Base-by-base conservation (phyloP, 176 grass and related monocot species). In the Hordeum marinum region DNA sequence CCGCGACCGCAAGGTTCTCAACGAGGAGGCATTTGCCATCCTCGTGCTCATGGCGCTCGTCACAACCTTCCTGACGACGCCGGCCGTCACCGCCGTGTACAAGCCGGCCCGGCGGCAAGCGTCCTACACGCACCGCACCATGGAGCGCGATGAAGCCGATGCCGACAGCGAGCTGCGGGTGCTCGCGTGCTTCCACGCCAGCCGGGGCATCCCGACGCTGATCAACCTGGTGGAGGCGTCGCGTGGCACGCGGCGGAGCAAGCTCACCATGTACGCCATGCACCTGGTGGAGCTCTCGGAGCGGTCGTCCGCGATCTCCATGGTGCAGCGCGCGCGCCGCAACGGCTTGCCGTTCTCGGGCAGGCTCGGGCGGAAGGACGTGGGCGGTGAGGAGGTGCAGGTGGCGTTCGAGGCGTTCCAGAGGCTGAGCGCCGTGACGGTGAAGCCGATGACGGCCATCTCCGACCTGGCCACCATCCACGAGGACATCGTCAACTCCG, bases 241-340 rank as follows among this genome's bases (percentile, higher is more conserved):
- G 18, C 89, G 92, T 0, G 92, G 89, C 17, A 86, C 86, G 23
- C 2, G 86, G n/a, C 79, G 86, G 63, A 68, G 76, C 24, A 75
- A 75, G 25, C 80, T 94, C n/a, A 73, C 80, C 18, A 68, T 94
- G 67, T 94, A 94, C 85, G 92, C 92, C 25, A 88, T 90, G 88
- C 92, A 94, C 62, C 88, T 94, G 24, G 79, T 88, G n/a, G 92
- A 94, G 82, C 78, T 90, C 9, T 93, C 88, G 11, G 88, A 94
- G 88, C 23, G 88, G 2, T 83, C 88, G 11, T 91, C 92, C 7
- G 88, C 83, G 4, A 89, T 91, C 69, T 37, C 80, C 62, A 91
- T 91, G 92, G 92, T 94, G 60, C 89, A 94, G 66, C 82, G 75
- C 17, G 89, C 86, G 11, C 89, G 86, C 42, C 86, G 83, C 69